Evolutionary conservation across 2,329 filamentous ascomycete species (phyloP), one percentile per base, ranked within the genome.

Genomic region (Epichloe hybrida): DNA sequence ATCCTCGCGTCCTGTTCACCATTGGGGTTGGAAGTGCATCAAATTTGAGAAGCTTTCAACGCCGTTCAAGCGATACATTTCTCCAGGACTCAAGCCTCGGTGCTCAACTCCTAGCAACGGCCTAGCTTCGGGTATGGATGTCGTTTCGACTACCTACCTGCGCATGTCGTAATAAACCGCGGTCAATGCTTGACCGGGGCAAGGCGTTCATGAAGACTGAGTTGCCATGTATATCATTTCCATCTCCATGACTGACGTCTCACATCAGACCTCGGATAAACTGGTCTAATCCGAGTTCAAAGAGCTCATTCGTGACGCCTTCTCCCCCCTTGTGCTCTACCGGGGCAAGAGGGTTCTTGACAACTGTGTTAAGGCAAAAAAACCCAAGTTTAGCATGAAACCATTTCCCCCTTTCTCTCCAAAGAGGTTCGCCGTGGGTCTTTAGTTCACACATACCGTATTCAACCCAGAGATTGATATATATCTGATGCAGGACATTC

Each of bases 391-490:
- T 41, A 31, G 27, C 27, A 31, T 31, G 4, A 11, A 31, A 11
- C 8, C 9, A 11, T 31, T 31, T 31, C 27, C 27, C 27, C 27
- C 9, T 31, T 31, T 31, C 27, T 31, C 27, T 31, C 27, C 9
- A 31, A 31, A 31, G 27, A 31, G 8, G 8, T 31, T 31, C 27
- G 9, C 8, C 27, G 27, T 11, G 27, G 27, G 27, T 11, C 27
- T 31, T 4, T 9, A 31, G 9, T 31, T 4, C 11, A 11, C 27
- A 31, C 75, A 53, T 68, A 88, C 86, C 84, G 62, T 93, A 98
- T 72, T 98, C 93, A 17, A 98, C 91, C 72, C 93, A 98, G 23
- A 97, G 79, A 66, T 95, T 97, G 52, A 96, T 94, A 68, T 96
- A 98, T 55, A 98, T 96, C 75, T 98, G 93, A 66, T 98, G 90